Percentiles rank a stretch among this genome's conserved stretches.
phyloP scores from a whole-genome alignment of 2,329 filamentous ascomycete species.

The Exophiala oligosperma region DNA sequence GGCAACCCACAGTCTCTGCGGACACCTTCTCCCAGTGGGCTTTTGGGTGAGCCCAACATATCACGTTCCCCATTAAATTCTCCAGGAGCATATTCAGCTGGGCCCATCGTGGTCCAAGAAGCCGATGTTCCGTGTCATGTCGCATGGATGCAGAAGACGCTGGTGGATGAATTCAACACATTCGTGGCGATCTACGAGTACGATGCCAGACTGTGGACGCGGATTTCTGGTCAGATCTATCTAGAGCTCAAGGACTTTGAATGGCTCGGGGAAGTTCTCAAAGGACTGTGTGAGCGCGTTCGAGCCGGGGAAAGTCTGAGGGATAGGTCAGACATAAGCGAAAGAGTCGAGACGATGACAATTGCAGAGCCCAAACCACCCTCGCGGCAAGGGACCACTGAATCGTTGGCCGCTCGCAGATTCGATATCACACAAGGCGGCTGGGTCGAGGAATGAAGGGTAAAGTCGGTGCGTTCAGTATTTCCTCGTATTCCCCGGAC shows the following conservation, averaged over 20 bases:
- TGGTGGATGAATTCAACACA: conserved; percentile 65
- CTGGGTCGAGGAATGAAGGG: conserved; percentile 20
- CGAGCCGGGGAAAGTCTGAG: conserved; percentile 25
- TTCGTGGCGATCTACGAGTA: conserved; percentile 68
- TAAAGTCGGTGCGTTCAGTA: not conserved
- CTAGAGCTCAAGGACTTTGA: conserved; percentile 78
- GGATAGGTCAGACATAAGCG: conserved; percentile 14
- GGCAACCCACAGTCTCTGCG: conserved; percentile 7
- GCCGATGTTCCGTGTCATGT: conserved; percentile 45
- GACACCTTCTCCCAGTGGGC: conserved; percentile 4
- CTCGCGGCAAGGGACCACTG: conserved; percentile 17
- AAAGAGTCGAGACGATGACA: conserved; percentile 14
- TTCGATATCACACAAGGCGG: conserved; percentile 22
- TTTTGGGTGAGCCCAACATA: conserved; percentile 14
- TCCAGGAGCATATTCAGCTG: conserved; percentile 17
- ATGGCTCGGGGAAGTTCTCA: conserved; percentile 62
- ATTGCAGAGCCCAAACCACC: conserved; percentile 10
- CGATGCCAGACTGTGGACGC: conserved; percentile 63
- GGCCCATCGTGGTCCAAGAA: conserved; percentile 30
- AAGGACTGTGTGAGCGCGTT: conserved; percentile 56
- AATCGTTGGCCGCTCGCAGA: conserved; percentile 9
- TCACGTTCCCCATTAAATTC: conserved; percentile 20
- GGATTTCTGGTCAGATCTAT: conserved; percentile 81
- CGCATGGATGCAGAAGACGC: conserved; percentile 58
- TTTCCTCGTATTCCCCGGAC: not conserved